Base-by-base conservation (phyloP, 768 basidiomycete species). In the Rhizopogon vinicolor region DNA sequence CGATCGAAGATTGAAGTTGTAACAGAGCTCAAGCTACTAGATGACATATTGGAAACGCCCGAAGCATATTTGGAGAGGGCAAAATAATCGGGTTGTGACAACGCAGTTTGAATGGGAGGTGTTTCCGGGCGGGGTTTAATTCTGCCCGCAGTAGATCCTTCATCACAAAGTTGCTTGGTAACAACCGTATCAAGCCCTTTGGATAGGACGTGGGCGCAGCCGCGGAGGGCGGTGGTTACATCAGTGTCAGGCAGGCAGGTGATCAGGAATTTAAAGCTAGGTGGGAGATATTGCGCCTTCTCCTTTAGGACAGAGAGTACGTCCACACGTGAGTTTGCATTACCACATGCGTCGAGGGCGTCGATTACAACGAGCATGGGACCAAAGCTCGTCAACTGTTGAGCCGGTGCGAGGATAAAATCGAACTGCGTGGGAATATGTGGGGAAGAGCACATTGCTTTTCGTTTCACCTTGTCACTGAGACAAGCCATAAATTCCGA, bases 221-320 rank as follows among this genome's bases (percentile, higher is more conserved):
- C 42, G 56, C 58, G 55, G 42, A 52, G 55, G 14, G 54, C 54
- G 2, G 51, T 43, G 3, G 19, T 37, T 28, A 74, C 64, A 40
- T 71, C 71, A 3, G 35, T 39, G 41, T 68, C 65, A 14, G 69
- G 66, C 9, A 69, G 68, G 12, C 67, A 62, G 13, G 73, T 74
- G 35, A 74, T 44, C 12, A 74, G 44, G 52, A 75, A 62, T 37
- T 64, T 70, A 33, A 76, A 78, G 33, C 74, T 67, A 29, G 74
- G 58, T 0, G 76, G 74, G 31, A 78, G 69, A 41, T 75, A 71
- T 0, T 74, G 69, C 0, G 70, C 65, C 41, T 77, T 75, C 55
- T 69, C 75, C 3, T 74, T 69, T 5, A 75, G 69, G n/a, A 56
- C 35, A 10, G 19, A 5, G 13, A 69, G 62, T 19, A 66, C 52